Base-by-base conservation (phyloP, 2,329 filamentous ascomycete species). In the Trichoderma oligosporum region DNA sequence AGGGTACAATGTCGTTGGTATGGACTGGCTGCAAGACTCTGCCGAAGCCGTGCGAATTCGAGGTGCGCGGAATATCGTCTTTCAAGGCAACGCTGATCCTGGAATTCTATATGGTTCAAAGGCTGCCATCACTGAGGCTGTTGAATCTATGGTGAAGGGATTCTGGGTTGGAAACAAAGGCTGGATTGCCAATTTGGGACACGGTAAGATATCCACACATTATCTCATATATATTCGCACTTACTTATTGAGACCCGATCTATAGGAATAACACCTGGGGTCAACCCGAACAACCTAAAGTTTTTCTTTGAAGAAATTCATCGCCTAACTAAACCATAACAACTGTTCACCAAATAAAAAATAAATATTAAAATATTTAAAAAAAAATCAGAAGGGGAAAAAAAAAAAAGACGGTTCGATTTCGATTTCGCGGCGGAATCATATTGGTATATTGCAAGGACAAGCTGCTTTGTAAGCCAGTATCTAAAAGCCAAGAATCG, bases 151-250 rank as follows among this genome's bases (percentile, higher is more conserved):
- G 88, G 90, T 96, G 1, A 77, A 85, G 61, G 93, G 93, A 0
- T 99, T 97, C 60, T 85, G 84, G 70, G 75, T 76, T 4, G 85
- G 86, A 61, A 93, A 91, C 74, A 85, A 92, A 72, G 90, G 93
- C 38, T 99, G 94, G 93, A 97, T 99, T 65, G 91, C 89, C 46
- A 99, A 99, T 71, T 80, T 99, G 61, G 94, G 94, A 7, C 94
- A 99, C 70, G 94, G 94, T 89, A 81, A 68, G 84, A 73, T 42
- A 38, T 35, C 9, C 18, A 31, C 25, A 5, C 12, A 7, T 7
- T 14, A 9, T 9, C 4, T 12, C 7, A 12, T 27, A 7, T n/a
- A 1, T 39, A 16, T 41, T 25, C 8, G 36, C 7, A 8, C 44
- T 18, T 39, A 42, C 22, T 35, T 16, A 49, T 62, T 66, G 33